Conservation (phyloP, 148 eudicot species). For the Rhododendron simsii region DNA sequence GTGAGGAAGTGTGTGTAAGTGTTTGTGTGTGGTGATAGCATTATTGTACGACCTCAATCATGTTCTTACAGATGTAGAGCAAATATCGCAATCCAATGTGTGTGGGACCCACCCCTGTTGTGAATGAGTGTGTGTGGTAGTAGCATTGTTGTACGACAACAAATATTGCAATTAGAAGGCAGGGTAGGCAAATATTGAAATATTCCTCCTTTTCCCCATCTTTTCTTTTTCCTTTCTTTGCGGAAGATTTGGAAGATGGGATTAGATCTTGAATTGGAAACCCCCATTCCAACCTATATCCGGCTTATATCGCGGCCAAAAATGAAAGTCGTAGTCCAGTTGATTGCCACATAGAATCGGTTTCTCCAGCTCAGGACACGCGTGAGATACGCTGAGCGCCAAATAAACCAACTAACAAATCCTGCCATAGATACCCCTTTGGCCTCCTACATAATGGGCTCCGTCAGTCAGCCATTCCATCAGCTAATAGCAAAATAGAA, state of each 20-base stretch:
- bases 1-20: not conserved
- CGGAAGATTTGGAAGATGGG: not conserved
- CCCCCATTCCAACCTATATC: conserved; percentile 29
- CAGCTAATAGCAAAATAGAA: not conserved
- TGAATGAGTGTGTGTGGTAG: not conserved
- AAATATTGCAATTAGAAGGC: not conserved
- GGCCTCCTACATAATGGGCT: conserved; percentile 42
- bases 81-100: not conserved
- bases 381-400: conserved; percentile 97
- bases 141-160: not conserved
- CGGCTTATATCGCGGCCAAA: conserved; percentile 96
- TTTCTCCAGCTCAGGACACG: conserved; percentile 97
- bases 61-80: no score
- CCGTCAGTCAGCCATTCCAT: not conserved
- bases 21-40: not conserved
- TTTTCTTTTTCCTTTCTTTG: no score
- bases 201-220: not conserved
- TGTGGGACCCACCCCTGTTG: not conserved
- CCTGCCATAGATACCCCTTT: conserved; percentile 88
- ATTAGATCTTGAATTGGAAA: not conserved
- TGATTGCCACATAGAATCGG: conserved; percentile 83
- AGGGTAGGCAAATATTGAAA: not conserved
- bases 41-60: no score
- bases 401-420: conserved; percentile 78
- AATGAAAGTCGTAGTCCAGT: conserved; percentile 86